A percentile compares a stretch with the other conserved stretches of the same genome.
Conservation (phyloP, 2,329 filamentous ascomycete genomes). For the Geoglossum cookeanum region DNA sequence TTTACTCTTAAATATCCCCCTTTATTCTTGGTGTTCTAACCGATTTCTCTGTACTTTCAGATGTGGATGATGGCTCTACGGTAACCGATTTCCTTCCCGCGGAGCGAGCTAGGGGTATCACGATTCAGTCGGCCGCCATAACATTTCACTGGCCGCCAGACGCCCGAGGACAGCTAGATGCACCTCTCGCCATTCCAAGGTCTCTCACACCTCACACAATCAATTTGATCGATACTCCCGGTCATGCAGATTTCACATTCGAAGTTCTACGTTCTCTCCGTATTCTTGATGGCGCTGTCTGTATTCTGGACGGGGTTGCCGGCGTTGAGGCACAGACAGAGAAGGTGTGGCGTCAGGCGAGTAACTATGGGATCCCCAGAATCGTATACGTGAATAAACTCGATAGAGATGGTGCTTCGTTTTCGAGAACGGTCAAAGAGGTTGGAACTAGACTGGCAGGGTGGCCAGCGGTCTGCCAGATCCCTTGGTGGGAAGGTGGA, state of each 20-base stretch:
- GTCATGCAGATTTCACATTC: conserved; percentile 93
- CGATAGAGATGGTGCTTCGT: conserved; percentile 63
- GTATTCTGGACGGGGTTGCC: conserved; percentile 78
- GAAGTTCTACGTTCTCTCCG: conserved; percentile 83
- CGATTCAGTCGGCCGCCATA: conserved; percentile 91
- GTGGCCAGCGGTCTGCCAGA: conserved; percentile 83
- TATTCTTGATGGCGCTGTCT: conserved; percentile 78
- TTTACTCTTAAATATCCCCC: conserved; percentile 1
- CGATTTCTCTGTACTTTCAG: conserved; percentile 20
- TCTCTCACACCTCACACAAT: conserved; percentile 46
- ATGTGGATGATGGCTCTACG: conserved; percentile 91
- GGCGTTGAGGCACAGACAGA: conserved; percentile 95
- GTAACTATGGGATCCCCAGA: conserved; percentile 65
- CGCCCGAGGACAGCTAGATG: background rate
- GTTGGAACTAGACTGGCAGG: conserved; percentile 60
- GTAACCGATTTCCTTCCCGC: conserved; percentile 93
- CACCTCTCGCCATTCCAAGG: conserved; percentile 20
- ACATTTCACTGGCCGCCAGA: conserved; percentile 77
- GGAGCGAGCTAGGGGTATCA: conserved; percentile 82
- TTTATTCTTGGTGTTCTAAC: background rate
- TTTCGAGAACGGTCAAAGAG: conserved; percentile 70
- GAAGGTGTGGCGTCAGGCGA: conserved; percentile 84
- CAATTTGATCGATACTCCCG: conserved; percentile 89
- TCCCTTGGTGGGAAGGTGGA: conserved; percentile 71
- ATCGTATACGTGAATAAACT: conserved; percentile 73